phyloP scores from a whole-genome alignment of 192 early-diverging fungal species.

The Coemansia sp. region DNA sequence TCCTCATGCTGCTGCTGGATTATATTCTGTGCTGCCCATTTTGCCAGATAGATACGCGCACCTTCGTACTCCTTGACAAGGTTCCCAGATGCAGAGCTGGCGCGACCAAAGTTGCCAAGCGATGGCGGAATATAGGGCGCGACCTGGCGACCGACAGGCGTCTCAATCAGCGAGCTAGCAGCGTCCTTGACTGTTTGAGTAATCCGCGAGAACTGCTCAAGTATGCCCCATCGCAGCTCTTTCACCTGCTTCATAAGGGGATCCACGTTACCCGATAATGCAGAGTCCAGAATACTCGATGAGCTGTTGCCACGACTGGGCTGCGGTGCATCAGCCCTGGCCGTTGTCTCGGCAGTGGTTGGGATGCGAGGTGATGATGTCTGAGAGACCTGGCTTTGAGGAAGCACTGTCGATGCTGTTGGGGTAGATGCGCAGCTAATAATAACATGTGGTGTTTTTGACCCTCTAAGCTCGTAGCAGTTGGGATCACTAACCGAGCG shows the following conservation, averaged over 20 bases:
- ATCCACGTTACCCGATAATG: constrained; percentile 49
- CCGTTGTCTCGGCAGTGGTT: constrained; percentile 1
- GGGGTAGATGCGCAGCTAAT: constrained; percentile 41
- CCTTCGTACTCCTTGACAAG: constrained; percentile 79
- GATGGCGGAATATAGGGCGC: constrained; percentile 53
- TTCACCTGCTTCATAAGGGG: constrained; percentile 58
- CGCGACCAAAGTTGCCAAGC: constrained; percentile 57
- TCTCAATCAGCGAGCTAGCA: constrained; percentile 57
- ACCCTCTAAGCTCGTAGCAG: constrained; percentile 38
- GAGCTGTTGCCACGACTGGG: constrained; percentile 19
- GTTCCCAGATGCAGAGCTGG: constrained; percentile 58
- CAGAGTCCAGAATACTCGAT: constrained; percentile 30
- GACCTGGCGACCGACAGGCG: constrained; percentile 52
- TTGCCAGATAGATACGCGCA: constrained; percentile 74
- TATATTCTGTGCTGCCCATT: constrained; percentile 70
- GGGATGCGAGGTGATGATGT: neutral
- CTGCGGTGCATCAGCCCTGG: constrained; percentile 23
- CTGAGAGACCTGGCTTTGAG: constrained; percentile 2
- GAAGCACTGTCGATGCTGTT: constrained; percentile 26
- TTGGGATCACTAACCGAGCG: constrained; percentile 43
- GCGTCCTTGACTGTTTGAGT: constrained; percentile 70
- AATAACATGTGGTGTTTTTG: constrained; percentile 44
- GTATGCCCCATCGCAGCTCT: constrained; percentile 71
- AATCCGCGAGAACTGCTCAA: constrained; percentile 76
- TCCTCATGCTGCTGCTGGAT: constrained; percentile 56